Evolutionary conservation across 495 filamentous ascomycete species (phyloP), one percentile per base, ranked within the genome.

Genomic region (Aspergillus olivimuriae): DNA sequence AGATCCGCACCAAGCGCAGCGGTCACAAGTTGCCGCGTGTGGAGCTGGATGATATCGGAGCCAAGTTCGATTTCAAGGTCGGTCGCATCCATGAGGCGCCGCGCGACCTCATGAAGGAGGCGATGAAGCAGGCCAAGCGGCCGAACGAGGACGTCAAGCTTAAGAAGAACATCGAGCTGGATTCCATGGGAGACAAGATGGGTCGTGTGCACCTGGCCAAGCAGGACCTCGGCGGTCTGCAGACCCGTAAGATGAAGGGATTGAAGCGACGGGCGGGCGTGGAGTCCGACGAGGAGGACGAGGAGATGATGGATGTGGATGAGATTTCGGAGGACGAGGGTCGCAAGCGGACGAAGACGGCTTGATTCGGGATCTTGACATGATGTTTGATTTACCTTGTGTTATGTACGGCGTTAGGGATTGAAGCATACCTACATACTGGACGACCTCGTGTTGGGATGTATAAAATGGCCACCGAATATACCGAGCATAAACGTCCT

Each of bases 241-340:
- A 97, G 78, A 95, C 88, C 34, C 78, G 92, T 58, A 98, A 98
- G 82, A 96, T 98, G 90, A 98, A 98, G 80, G 92, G 92, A 45
- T 64, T 98, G 50, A 97, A 97, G 78, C 73, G 94, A 39, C 74
- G 75, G 19, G 72, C 78, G 16, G 80, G 72, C 2, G 72, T 68
- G 23, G 77, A 75, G 38, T 68, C 63, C n/a, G 65, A 70, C 44
- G 61, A 61, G 9, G 66, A 61, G 24, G 66, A 62, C 9, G 57
- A 62, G 20, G 66, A 69, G 22, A 66, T 66, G 61, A 67, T 72
- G 65, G 67, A 69, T 44, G 61, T 68, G 40, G 67, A 70, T 47
- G 65, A 64, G 45, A 46, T 65, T 14, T 63, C 59, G 42, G 69
- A 69, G 39, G 63, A 69, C 21, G 62, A 67, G 43, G 51, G 61